Evolutionary conservation across 148 eudicot species (phyloP).

Genomic region (Rhododendron kiyosumense): DNA sequence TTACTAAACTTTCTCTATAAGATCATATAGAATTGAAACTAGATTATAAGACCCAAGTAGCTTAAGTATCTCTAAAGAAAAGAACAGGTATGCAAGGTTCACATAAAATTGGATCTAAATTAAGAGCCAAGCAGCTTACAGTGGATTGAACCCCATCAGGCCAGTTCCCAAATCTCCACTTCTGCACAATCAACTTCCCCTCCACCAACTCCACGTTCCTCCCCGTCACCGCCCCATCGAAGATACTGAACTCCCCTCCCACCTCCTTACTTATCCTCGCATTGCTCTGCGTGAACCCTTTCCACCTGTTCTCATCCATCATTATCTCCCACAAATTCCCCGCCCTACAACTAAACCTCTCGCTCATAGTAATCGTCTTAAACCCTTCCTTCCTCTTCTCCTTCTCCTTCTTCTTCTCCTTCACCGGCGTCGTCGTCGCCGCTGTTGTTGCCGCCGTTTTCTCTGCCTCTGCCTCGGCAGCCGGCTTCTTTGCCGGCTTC

Average conservation of each 20-base stretch:
- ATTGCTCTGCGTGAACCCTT: conserved; percentile 94
- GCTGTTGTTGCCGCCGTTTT: background rate
- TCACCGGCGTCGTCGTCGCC: conserved; percentile 7
- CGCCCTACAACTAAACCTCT: conserved; percentile 84
- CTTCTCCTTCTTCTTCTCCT: conserved; percentile 31
- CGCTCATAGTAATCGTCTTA: conserved; percentile 74
- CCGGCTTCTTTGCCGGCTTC: conserved; percentile 27
- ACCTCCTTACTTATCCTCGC: conserved; percentile 82
- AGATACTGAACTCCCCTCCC: conserved; percentile 83
- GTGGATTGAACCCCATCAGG: conserved; percentile 78
- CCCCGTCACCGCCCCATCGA: conserved; percentile 86
- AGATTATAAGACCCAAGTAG: too few relatives aligned
- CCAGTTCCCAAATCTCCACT: conserved; percentile 97
- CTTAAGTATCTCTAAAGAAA: too few relatives aligned
- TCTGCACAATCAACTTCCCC: conserved; percentile 88
- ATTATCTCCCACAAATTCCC: conserved; percentile 71
- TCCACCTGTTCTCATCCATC: conserved; percentile 99
- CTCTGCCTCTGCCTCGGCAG: conserved; percentile 16
- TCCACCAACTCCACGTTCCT: conserved; percentile 69
- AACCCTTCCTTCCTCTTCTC: conserved; percentile 67
- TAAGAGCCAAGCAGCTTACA: conserved; percentile 26
- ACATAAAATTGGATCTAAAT: background rate
- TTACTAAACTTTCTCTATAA: background rate
- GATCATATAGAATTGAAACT: background rate
- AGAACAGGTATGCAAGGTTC: background rate